A percentile compares a stretch with the other conserved stretches of the same genome.
Evolutionary conservation across 352 stramenopile genomes (phyloP).

Genomic region (Globisporangium splendens): DNA sequence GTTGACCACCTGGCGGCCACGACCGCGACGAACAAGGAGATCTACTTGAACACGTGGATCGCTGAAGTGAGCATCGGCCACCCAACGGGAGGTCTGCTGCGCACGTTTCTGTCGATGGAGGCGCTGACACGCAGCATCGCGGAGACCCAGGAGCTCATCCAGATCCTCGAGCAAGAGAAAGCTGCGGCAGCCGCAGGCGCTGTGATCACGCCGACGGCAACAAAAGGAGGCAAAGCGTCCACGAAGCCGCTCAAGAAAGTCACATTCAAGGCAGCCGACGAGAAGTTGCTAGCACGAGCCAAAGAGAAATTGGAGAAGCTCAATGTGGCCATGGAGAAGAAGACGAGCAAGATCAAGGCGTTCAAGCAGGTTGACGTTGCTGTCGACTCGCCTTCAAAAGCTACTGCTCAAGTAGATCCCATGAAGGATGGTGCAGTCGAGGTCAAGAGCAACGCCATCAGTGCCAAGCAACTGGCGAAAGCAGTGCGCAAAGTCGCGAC

Average conservation of each 20-base stretch:
- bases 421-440: not conserved
- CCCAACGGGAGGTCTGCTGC: conserved; percentile 67
- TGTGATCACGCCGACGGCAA: conserved; percentile 12
- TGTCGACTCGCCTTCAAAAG: conserved; percentile 11
- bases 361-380: conserved; percentile 29
- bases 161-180: conserved; percentile 52
- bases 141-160: conserved; percentile 46
- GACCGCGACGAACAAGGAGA: conserved; percentile 33
- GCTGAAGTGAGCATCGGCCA: conserved; percentile 81
- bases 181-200: conserved; percentile 12
- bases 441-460: not conserved
- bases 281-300: conserved; percentile 31
- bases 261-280: conserved; percentile 30
- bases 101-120: conserved; percentile 73
- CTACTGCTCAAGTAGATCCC: not conserved
- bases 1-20: conserved; percentile 57
- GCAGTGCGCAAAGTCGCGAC: conserved; percentile 21
- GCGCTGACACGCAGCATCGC: conserved; percentile 55
- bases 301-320: conserved; percentile 30
- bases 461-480: conserved; percentile 10
- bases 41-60: conserved; percentile 85
- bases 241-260: conserved; percentile 17
- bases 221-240: conserved; percentile 18
- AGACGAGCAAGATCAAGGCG: conserved; percentile 62
- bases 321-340: conserved; percentile 36